Evolutionary conservation across 441 rosid species (phyloP).

Genomic region (Biscutella laevigata): DNA sequence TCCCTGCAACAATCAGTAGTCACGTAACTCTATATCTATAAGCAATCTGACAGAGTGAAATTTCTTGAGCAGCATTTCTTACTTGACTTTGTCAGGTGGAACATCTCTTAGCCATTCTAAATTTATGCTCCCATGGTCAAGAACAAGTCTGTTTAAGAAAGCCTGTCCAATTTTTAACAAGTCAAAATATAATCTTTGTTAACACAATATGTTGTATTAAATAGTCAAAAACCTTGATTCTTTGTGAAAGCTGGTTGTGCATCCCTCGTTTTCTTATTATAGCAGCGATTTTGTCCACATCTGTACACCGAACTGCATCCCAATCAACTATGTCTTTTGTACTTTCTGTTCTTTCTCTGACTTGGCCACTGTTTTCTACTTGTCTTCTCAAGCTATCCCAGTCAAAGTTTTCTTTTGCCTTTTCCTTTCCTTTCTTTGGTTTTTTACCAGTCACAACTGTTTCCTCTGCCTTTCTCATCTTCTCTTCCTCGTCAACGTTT

Average conservation of each 20-base stretch:
- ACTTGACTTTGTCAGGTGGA: conserved; percentile 62
- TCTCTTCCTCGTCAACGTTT: not conserved
- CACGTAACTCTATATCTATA: too few species aligned
- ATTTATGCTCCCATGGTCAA: conserved; percentile 46
- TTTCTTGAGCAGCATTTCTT: too few species aligned
- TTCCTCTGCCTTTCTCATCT: too few species aligned
- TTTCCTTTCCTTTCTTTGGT: conserved; percentile 36
- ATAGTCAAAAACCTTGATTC: conserved; percentile 52
- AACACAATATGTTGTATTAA: too few species aligned
- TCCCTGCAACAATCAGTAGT: conserved; percentile 32
- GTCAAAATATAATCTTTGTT: conserved; percentile 5
- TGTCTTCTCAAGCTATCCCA: conserved; percentile 49
- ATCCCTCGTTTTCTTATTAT: conserved; percentile 48
- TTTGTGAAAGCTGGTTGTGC: conserved; percentile 48
- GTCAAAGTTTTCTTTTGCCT: conserved; percentile 34
- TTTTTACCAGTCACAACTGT: too few species aligned
- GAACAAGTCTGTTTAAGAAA: conserved; percentile 49
- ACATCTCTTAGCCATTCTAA: conserved; percentile 70
- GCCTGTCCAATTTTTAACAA: conserved; percentile 35
- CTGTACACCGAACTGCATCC: conserved; percentile 48
- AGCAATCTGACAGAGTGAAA: too few species aligned
- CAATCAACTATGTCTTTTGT: conserved; percentile 50
- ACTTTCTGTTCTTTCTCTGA: conserved; percentile 35
- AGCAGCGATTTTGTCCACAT: conserved; percentile 35
- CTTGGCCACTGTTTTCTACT: conserved; percentile 26